Evolutionary conservation across 208 protist genomes (phyloP).

Genomic region (Leishmania tarentolae): DNA sequence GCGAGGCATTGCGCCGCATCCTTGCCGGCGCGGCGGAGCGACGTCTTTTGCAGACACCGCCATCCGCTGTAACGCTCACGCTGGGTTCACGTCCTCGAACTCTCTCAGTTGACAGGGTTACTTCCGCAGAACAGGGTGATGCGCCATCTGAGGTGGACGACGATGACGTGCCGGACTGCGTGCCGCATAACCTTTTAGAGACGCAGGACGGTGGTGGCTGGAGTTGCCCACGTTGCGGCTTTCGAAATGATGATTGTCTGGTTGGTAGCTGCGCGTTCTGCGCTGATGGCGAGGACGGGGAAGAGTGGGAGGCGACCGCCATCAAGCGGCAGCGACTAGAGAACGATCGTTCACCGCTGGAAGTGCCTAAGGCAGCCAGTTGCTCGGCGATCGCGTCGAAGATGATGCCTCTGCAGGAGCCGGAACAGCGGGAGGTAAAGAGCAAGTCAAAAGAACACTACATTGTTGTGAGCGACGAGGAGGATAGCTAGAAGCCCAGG

Average conservation of each 20-base stretch:
- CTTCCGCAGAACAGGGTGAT: neutral
- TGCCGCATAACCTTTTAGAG: conserved; percentile 13
- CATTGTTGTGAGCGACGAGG: conserved; percentile 23
- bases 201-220: conserved; percentile 18
- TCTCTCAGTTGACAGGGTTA: neutral
- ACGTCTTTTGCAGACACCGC: neutral
- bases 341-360: neutral
- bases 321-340: neutral
- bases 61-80: neutral
- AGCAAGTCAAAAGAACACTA: conserved; percentile 3
- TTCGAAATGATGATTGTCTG: conserved; percentile 20
- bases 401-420: neutral
- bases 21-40: conserved; percentile 22
- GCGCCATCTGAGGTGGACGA: conserved; percentile 5
- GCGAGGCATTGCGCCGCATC: conserved; percentile 23
- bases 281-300: conserved; percentile 18
- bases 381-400: neutral
- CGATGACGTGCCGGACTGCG: conserved; percentile 16
- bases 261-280: conserved; percentile 28
- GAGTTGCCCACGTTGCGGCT: conserved; percentile 38
- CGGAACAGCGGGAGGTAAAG: neutral
- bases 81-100: neutral
- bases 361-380: neutral
- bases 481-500: neutral
- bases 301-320: neutral